Percentiles rank a stretch among this genome's conserved stretches.
Conservation (phyloP, 306 rosid genomes). For the Castanea sativa region DNA sequence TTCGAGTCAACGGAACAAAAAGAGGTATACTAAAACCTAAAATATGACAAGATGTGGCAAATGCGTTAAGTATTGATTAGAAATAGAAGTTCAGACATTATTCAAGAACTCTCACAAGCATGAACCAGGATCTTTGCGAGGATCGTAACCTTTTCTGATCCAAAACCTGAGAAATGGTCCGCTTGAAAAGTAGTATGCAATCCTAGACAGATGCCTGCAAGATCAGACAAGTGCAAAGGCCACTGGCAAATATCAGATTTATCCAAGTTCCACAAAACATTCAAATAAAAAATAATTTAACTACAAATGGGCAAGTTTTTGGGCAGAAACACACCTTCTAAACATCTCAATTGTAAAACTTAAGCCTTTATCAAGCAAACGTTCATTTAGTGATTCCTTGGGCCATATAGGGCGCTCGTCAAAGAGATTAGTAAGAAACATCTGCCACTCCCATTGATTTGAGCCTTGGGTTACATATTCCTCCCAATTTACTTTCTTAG, state of each 20-base stretch:
- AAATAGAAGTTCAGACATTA: background rate
- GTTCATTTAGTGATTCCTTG: constrained; percentile 62
- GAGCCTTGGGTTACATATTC: constrained; percentile 68
- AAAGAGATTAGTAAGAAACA: constrained; percentile 66
- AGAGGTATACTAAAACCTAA: background rate
- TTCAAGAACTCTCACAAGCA: constrained; percentile 56
- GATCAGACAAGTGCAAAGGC: constrained; percentile 18
- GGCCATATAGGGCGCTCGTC: constrained; percentile 91
- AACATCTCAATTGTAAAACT: constrained; percentile 48
- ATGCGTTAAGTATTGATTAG: background rate
- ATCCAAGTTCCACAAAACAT: background rate
- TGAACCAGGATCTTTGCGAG: constrained; percentile 79
- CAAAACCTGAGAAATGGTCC: constrained; percentile 93
- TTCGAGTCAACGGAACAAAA: too few relatives aligned
- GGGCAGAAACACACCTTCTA: constrained; percentile 59
- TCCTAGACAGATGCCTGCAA: constrained; percentile 88
- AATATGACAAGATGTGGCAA: constrained; percentile 4
- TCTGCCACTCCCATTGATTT: constrained; percentile 78
- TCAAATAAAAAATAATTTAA: constrained; percentile 16
- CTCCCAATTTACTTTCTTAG: constrained; percentile 90
- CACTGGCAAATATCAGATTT: constrained; percentile 3
- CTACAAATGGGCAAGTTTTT: constrained; percentile 13
- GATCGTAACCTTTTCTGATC: constrained; percentile 96
- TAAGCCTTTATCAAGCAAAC: constrained; percentile 65
- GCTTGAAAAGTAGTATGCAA: constrained; percentile 88